Conservation (phyloP, 257 asterid genomes). For the Schizonepeta tenuifolia region DNA sequence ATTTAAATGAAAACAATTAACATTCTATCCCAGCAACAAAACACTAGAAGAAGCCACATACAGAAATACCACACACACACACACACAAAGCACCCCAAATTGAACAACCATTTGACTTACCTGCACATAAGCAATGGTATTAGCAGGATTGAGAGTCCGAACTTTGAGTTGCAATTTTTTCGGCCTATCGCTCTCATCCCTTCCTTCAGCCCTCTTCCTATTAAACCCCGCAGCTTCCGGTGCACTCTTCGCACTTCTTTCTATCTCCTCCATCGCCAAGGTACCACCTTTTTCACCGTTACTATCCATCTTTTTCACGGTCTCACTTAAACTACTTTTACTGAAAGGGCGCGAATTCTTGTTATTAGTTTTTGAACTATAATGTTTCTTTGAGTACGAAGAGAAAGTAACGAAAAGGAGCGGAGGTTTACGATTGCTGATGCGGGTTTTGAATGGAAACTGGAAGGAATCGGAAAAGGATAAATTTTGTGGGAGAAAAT, state of each 20-base stretch:
- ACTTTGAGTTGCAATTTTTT: conserved; percentile 74
- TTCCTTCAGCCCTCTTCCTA: conserved; percentile 85
- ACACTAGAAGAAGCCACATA: not conserved
- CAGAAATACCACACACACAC: not conserved
- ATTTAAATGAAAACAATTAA: not conserved
- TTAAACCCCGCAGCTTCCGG: conserved; percentile 60
- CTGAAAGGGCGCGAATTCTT: conserved; percentile 48
- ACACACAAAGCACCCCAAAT: not conserved
- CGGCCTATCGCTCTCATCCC: conserved; percentile 56
- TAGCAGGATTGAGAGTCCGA: conserved; percentile 78
- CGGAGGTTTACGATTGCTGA: conserved; percentile 34
- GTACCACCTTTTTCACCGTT: conserved; percentile 42
- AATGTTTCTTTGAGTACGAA: conserved; percentile 47
- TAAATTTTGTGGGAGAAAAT: conserved; percentile 29
- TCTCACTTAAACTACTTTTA: conserved; percentile 41
- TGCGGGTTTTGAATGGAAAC: conserved; percentile 25
- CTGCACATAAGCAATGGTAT: conserved; percentile 83
- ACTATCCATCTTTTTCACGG: conserved; percentile 36
- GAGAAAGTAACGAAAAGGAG: conserved; percentile 44
- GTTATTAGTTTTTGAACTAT: conserved; percentile 9
- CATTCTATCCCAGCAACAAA: not conserved
- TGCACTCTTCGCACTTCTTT: conserved; percentile 21
- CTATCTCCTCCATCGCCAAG: conserved; percentile 52
- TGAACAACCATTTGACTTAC: conserved; percentile 32
- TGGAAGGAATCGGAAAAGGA: conserved; percentile 40